These are phyloP conservation scores for Paramyrothecium roridum DNA, from an alignment of 2,329 filamentous ascomycete genomes.

Conservation along the genomic window DNA sequence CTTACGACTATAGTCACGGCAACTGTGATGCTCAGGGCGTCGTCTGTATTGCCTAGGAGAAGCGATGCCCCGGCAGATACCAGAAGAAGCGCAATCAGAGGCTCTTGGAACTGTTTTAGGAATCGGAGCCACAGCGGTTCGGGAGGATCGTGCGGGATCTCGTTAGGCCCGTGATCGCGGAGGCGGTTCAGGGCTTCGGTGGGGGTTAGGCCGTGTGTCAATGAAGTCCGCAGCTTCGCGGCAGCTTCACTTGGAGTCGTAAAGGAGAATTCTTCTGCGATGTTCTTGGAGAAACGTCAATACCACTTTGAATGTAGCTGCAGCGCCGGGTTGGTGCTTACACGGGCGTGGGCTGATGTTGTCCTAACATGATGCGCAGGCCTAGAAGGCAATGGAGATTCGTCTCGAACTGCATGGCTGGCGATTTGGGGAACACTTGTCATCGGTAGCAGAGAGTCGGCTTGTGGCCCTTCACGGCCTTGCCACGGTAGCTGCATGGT, in stretches of 20 bases:
- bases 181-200: constrained; percentile 78
- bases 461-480: constrained; percentile 25
- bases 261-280: constrained; percentile 60
- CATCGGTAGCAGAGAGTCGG: constrained; percentile 29
- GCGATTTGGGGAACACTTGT: constrained; percentile 29
- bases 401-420: constrained; percentile 15
- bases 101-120: constrained; percentile 94
- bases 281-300: constrained; percentile 29
- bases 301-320: not conserved
- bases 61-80: constrained; percentile 86
- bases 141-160: constrained; percentile 88
- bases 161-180: constrained; percentile 81
- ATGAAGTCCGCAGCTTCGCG: constrained; percentile 74
- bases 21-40: constrained; percentile 91
- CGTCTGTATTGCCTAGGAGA: constrained; percentile 88
- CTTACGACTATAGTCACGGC: constrained; percentile 96
- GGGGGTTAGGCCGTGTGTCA: constrained; percentile 75
- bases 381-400: constrained; percentile 10
- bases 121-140: constrained; percentile 96
- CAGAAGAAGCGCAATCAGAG: constrained; percentile 86
- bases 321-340: constrained; percentile 25
- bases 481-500: constrained; percentile 36
- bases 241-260: constrained; percentile 79
- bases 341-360: constrained; percentile 54
- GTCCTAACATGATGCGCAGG: constrained; percentile 39